Conservation (phyloP, 345 rosid genomes). For the Linum usitatissimum region DNA sequence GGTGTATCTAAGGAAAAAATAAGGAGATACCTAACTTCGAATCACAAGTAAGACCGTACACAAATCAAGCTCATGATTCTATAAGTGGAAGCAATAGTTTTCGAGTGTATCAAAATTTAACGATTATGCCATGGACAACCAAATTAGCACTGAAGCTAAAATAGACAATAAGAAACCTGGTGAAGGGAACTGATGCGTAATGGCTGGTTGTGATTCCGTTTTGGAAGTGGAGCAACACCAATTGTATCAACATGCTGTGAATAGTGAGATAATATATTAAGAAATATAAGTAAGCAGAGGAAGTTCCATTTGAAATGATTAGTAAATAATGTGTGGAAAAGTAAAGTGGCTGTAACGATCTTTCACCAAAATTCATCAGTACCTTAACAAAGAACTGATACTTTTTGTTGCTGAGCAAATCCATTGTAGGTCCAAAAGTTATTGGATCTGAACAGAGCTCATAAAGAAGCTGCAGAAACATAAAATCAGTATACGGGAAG, state of each 20-base stretch:
- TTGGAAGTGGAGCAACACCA: conserved; percentile 84
- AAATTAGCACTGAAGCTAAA: conserved; percentile 2
- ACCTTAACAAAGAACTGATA: conserved; percentile 83
- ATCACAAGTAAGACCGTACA: background rate
- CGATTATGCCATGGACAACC: background rate
- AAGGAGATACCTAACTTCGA: background rate
- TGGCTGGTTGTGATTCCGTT: conserved; percentile 66
- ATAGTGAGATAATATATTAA: conserved; percentile 4
- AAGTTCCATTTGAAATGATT: background rate
- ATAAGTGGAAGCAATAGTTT: background rate
- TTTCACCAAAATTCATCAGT: conserved; percentile 7
- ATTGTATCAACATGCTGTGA: conserved; percentile 75
- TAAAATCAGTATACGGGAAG: background rate
- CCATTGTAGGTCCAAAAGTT: conserved; percentile 75
- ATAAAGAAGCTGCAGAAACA: conserved; percentile 57
- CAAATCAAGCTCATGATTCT: background rate
- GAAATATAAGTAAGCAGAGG: conserved; percentile 4
- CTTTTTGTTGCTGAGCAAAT: conserved; percentile 65
- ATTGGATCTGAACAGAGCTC: conserved; percentile 80
- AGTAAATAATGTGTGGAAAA: background rate
- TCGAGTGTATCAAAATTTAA: background rate
- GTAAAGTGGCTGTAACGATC: conserved; percentile 1
- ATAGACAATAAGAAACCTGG: conserved; percentile 43
- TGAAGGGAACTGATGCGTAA: conserved; percentile 93
- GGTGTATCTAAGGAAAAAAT: background rate